Evolutionary conservation across 1,284 basidiomycete species (phyloP), one percentile per base, ranked within the genome.

Genomic region (Singerocomus inundabilis): DNA sequence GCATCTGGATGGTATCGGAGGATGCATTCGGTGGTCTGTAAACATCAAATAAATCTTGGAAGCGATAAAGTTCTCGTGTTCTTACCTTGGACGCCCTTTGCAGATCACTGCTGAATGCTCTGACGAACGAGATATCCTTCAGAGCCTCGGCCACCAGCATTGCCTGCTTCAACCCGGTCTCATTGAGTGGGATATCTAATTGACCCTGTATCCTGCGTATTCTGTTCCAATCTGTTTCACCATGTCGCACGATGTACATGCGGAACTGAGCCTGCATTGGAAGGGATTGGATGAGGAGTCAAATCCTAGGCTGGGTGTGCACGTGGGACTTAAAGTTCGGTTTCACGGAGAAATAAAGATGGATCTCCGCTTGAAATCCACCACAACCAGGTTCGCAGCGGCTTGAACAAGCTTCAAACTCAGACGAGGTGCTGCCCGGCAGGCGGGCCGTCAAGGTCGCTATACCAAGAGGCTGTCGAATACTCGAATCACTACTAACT

Each of bases 221-320:
- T 46, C 72, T 68, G 63, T 89, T 90, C 61, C 78, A 80, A 42
- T 81, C 74, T 28, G 87, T 90, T 70, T 90, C 86, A 30, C 86
- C 88, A 58, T 90, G 88, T 39, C 87, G 80, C 38, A 89, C 77
- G 52, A 90, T 70, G 62, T 83, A 87, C 34, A 90, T 60, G 37
- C 71, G 71, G 31, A 73, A 68, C 40, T 55, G 49, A 43, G 66
- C 46, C 29, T 53, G 49, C 61, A 64, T 65, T 32, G 49, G 24
- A 46, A 47, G 15, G 26, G 24, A 36, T 44, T 28, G 28, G n/a
- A 13, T 21, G 21, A 21, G 21, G 21, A 21, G 21, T 21, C 21
- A 21, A 21, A 21, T 21, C 21, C 21, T 21, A 21, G 21, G 21
- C 21, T 21, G 21, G 28, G 35, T 5, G 21, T 18, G 24, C 1